Evolutionary conservation across 768 basidiomycete genomes (phyloP).

Genomic region (Tricholomella constricta): DNA sequence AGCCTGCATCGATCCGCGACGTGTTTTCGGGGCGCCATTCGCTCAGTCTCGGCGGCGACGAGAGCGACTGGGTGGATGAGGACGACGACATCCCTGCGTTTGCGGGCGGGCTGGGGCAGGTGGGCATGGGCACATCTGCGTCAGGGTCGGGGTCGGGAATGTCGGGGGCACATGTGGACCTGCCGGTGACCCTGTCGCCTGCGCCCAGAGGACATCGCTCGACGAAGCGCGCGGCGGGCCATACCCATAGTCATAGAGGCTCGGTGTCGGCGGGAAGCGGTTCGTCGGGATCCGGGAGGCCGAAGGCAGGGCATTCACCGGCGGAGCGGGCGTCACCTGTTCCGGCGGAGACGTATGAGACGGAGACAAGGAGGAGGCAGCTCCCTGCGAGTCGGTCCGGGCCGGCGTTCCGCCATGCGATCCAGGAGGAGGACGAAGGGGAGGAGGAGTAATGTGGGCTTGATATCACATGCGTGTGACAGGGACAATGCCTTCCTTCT

Average conservation of each 20-base stretch:
- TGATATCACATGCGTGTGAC: background rate
- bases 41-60: conserved; percentile 66
- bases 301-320: conserved; percentile 60
- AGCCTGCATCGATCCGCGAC: conserved; percentile 62
- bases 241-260: conserved; percentile 14
- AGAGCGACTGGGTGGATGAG: conserved; percentile 88
- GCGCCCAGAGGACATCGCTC: conserved; percentile 50
- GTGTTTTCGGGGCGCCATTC: conserved; percentile 77
- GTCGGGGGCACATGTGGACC: conserved; percentile 30
- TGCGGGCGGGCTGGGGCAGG: conserved; percentile 79
- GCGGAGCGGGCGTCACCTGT: conserved; percentile 62
- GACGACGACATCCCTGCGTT: conserved; percentile 77
- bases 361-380: conserved; percentile 63
- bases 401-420: conserved; percentile 67
- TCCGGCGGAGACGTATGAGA: conserved; percentile 54
- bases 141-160: conserved; percentile 25
- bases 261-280: conserved; percentile 21
- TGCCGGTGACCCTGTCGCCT: conserved; percentile 50
- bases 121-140: conserved; percentile 28
- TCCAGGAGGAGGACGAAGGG: conserved; percentile 86
- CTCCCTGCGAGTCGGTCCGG: conserved; percentile 71
- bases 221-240: conserved; percentile 29
- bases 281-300: conserved; percentile 27
- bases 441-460: conserved; percentile 60
- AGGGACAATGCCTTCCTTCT: background rate